Base-by-base conservation (phyloP, 2,329 filamentous ascomycete genomes). In the Fusarium sp. region DNA sequence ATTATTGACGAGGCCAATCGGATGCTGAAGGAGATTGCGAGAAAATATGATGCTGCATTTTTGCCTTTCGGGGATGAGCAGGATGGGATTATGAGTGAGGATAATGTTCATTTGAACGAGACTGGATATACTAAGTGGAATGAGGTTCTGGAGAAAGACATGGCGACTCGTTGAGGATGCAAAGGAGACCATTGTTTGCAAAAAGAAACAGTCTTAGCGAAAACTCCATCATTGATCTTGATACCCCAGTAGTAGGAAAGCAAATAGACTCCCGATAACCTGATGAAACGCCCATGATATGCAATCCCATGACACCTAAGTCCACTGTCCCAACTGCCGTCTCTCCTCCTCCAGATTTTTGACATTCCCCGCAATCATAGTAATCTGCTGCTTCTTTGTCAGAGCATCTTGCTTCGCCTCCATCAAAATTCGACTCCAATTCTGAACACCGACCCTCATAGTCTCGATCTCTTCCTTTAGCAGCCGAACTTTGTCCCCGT, bases 21-120 rank as follows among this genome's bases (percentile, higher is more conserved):
- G 1, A 28, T 34, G 8, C 13, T 66, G 25, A 20, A 18, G 4
- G 13, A 27, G 0, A 45, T 66, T 1, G 61, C 55, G 1, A 2
- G 20, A 20, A 20, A 20, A 20, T 20, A 54, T 11, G 6, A 1
- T 41, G n/a, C 16, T 56, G 40, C 2, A 12, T 66, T 13, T 4
- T 41, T 53, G 2, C 21, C 61, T 1, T 66, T 55, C 5, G 55
- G 48, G 2, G 23, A 42, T 21, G 42, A 60, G 0, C 61, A 65
- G 18, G 14, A 20, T 4, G 62, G 54, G 0, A 66, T 65, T 0
- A 59, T 65, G 62, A 45, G 54, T 7, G 5, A 54, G 1, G 62
- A 65, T 10, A 43, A 60, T 20, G 47, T 66, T 20, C 62, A 65
- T 14, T n/a, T 65, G 34, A 65, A 65, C 4, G 4, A 20, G 5